A percentile compares a stretch with the other conserved stretches of the same genome.
phyloP scores from a whole-genome alignment of 2,329 filamentous ascomycete genomes.

The Didymella pinodella region DNA sequence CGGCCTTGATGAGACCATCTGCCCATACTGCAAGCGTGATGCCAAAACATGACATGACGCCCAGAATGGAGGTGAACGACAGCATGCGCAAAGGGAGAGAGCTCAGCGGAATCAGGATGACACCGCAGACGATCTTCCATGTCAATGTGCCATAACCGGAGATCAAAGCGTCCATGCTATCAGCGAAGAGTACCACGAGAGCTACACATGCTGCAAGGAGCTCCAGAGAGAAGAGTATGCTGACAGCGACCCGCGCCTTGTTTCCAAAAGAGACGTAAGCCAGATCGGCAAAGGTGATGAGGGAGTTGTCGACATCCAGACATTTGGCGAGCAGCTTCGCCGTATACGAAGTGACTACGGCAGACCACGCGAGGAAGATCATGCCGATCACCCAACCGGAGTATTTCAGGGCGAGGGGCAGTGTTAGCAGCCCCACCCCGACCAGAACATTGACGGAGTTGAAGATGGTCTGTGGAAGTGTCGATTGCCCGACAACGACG shows the following conservation, averaged over 20 bases:
- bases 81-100: constrained; percentile 84
- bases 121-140: constrained; percentile 87
- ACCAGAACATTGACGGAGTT: constrained; percentile 96
- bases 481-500: constrained; percentile 91
- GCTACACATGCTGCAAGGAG: constrained; percentile 89
- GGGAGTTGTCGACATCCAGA: constrained; percentile 81
- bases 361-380: constrained; percentile 75
- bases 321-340: constrained; percentile 86
- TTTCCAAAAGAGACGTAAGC: constrained; percentile 90
- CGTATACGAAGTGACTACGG: constrained; percentile 82
- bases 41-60: constrained; percentile 87
- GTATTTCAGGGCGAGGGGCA: constrained; percentile 87
- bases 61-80: constrained; percentile 89
- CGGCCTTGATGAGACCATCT: constrained; percentile 84
- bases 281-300: constrained; percentile 94
- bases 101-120: constrained; percentile 80
- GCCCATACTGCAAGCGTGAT: constrained; percentile 86
- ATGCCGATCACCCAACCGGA: constrained; percentile 89
- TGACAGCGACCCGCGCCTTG: constrained; percentile 80
- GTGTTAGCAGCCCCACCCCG: constrained; percentile 85
- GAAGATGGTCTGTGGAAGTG: constrained; percentile 92
- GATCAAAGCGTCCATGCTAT: constrained; percentile 82
- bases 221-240: constrained; percentile 86
- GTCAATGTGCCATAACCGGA: constrained; percentile 71
- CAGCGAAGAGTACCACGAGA: constrained; percentile 91